phyloP scores from a whole-genome alignment of 805 yeast genomes.

The Wickerhamomyces ciferrii region DNA sequence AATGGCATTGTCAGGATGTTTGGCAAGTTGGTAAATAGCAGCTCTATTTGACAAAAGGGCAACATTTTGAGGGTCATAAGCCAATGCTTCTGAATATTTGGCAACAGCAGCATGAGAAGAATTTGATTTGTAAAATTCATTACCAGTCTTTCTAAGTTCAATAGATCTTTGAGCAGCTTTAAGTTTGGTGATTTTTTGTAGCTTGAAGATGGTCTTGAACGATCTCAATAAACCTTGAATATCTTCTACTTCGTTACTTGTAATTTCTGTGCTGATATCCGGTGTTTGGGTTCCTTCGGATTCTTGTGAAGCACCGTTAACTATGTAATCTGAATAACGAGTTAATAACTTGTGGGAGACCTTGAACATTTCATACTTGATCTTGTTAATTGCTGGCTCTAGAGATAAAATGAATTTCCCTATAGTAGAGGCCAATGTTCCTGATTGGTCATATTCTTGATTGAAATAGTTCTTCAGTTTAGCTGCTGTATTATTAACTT shows the following conservation, averaged over 20 bases:
- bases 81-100: constrained; percentile 31
- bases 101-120: constrained; percentile 25
- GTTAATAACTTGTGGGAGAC: constrained; percentile 5
- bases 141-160: constrained; percentile 14
- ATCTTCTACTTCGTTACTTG: not conserved
- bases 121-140: constrained; percentile 9
- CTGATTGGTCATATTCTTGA: constrained; percentile 9
- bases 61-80: constrained; percentile 25
- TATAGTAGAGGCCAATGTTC: constrained; percentile 10
- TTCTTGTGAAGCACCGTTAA: not conserved
- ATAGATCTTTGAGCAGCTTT: constrained; percentile 1
- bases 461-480: not conserved
- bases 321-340: constrained; percentile 10
- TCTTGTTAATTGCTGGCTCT: constrained; percentile 1
- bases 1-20: constrained; percentile 29
- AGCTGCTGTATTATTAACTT: constrained; percentile 3
- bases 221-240: not conserved
- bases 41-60: constrained; percentile 34
- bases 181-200: not conserved
- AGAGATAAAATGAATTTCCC: constrained; percentile 10
- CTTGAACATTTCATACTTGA: constrained; percentile 3
- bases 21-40: constrained; percentile 31
- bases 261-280: not conserved
- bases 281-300: not conserved
- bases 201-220: not conserved